Percentiles rank a stretch among this genome's conserved stretches.
Conservation (phyloP, 2,329 filamentous ascomycete species). For the Ascocoryne sarcoides region DNA sequence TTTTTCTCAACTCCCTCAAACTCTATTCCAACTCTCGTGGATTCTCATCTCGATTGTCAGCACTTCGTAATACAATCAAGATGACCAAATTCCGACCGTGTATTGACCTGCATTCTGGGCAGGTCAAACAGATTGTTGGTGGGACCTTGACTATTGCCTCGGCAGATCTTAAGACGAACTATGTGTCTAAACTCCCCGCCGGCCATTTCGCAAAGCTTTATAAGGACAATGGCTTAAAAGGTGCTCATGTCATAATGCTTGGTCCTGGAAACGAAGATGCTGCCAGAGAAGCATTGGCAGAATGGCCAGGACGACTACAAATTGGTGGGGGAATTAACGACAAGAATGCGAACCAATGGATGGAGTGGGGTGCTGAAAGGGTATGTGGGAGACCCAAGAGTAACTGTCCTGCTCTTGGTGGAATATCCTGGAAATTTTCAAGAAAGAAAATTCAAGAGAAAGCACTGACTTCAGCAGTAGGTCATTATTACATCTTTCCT, state of each 20-base stretch:
- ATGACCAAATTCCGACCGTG: constrained; percentile 96
- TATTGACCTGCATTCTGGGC: constrained; percentile 94
- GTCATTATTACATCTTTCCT: constrained; percentile 96
- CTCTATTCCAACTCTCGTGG: not conserved
- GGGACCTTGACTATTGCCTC: constrained; percentile 71
- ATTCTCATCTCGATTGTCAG: constrained; percentile 3
- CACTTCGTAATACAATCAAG: constrained; percentile 14
- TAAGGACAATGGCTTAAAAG: constrained; percentile 60
- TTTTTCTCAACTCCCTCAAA: constrained; percentile 3
- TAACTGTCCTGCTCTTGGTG: too few species aligned
- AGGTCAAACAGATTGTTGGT: constrained; percentile 97
- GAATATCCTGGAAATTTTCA: too few species aligned
- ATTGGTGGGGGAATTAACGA: constrained; percentile 92
- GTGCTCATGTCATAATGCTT: constrained; percentile 94
- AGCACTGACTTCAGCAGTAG: constrained; percentile 39
- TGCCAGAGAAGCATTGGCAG: constrained; percentile 63
- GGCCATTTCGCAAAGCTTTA: constrained; percentile 78
- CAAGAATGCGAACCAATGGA: constrained; percentile 75
- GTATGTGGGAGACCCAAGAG: constrained; percentile 42
- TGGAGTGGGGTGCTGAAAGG: constrained; percentile 81
- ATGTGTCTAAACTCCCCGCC: constrained; percentile 76
- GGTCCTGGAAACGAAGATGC: constrained; percentile 79
- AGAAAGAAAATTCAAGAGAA: not conserved
- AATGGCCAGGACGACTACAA: constrained; percentile 76
- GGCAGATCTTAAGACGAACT: constrained; percentile 74